Conservation (phyloP, 148 eudicot genomes). For the Oxyria digyna region DNA sequence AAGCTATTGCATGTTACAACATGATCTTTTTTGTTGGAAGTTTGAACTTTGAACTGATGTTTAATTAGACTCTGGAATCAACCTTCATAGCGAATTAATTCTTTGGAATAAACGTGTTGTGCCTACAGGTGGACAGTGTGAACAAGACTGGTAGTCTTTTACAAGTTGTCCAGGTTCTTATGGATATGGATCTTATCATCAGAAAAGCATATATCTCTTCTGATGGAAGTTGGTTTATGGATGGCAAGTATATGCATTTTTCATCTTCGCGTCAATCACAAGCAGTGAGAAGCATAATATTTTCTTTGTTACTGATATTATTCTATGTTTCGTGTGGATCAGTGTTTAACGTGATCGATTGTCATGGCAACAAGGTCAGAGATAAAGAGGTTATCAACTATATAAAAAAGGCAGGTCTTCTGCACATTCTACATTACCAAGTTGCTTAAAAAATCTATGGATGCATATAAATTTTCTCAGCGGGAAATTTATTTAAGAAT, state of each 20-base stretch:
- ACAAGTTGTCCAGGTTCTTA: slow-evolving; percentile 84
- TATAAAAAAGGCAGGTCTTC: slow-evolving; percentile 32
- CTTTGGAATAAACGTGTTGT: slow-evolving; percentile 3
- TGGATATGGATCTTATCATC: slow-evolving; percentile 64
- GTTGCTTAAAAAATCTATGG: not conserved
- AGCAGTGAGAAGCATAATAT: too few relatives aligned
- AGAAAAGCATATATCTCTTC: slow-evolving; percentile 86
- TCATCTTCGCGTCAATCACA: not conserved
- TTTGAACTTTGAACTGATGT: not conserved
- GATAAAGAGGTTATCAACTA: slow-evolving; percentile 46
- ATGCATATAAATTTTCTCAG: too few relatives aligned
- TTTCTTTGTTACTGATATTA: not conserved
- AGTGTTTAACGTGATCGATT: slow-evolving; percentile 73
- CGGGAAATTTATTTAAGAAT: too few relatives aligned
- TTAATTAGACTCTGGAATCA: slow-evolving; percentile 1
- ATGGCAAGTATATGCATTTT: slow-evolving; percentile 33
- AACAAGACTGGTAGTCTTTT: slow-evolving; percentile 86
- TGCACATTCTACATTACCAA: not conserved
- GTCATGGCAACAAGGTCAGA: slow-evolving; percentile 57
- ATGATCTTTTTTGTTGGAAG: not conserved
- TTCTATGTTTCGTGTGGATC: slow-evolving; percentile 8
- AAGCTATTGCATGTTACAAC: not conserved
- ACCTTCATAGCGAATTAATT: slow-evolving; percentile 1
- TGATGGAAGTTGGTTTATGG: slow-evolving; percentile 98
- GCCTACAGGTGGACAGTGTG: slow-evolving; percentile 74